Percentiles rank a stretch among this genome's conserved stretches.
Evolutionary conservation across 2,329 filamentous ascomycete species (phyloP).

Genomic region (Monosporascus ibericus): DNA sequence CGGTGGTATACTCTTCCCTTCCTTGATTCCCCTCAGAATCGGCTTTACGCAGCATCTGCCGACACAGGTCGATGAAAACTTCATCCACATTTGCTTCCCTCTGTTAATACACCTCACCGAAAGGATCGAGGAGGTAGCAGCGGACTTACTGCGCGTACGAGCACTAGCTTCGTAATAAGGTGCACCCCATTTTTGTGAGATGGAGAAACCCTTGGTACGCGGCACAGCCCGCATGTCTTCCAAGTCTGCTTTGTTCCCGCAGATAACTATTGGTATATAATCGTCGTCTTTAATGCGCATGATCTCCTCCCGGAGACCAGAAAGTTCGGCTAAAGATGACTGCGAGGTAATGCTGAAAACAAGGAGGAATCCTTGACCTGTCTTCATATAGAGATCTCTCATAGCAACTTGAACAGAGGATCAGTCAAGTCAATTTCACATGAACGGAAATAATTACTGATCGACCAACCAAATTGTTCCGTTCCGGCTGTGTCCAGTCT

Average conservation of each 20-base stretch:
- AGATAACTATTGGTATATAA: constrained; percentile 79
- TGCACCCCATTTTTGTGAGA: constrained; percentile 82
- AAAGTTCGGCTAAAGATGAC: constrained; percentile 76
- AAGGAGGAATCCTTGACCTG: constrained; percentile 83
- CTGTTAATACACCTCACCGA: constrained; percentile 3
- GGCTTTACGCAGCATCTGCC: constrained; percentile 75
- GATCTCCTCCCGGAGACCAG: constrained; percentile 79
- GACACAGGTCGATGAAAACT: constrained; percentile 77
- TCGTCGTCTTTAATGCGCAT: constrained; percentile 87
- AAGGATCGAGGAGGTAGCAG: background rate
- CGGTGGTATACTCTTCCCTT: constrained; percentile 37
- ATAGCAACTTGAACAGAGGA: constrained; percentile 43
- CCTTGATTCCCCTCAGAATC: constrained; percentile 37
- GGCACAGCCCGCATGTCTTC: constrained; percentile 79
- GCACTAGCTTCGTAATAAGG: constrained; percentile 91
- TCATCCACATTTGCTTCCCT: constrained; percentile 74
- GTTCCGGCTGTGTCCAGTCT: constrained; percentile 86
- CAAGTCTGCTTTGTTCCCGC: constrained; percentile 86
- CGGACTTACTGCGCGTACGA: constrained; percentile 57
- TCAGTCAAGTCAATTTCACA: constrained; percentile 14
- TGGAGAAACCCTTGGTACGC: constrained; percentile 71
- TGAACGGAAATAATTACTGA: constrained; percentile 3
- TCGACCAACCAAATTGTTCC: constrained; percentile 77
- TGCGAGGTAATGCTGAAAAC: constrained; percentile 87
- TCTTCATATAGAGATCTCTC: constrained; percentile 88